These are phyloP conservation scores for Myriosclerotinia scirpicola DNA, from an alignment of 2,329 filamentous ascomycete genomes.

Conservation along the genomic window DNA sequence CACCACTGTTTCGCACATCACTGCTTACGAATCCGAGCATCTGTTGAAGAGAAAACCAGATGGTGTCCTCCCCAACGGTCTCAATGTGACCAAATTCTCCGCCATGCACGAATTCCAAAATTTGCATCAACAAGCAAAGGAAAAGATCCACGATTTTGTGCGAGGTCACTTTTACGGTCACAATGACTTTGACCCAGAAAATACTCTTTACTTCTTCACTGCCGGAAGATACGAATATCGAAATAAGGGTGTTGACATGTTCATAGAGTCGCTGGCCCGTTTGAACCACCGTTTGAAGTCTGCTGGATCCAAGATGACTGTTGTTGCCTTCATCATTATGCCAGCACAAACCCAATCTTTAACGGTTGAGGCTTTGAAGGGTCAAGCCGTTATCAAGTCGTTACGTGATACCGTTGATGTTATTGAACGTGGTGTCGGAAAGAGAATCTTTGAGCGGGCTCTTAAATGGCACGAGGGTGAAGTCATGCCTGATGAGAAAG, in stretches of 20 bases:
- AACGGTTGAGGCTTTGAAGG: slow-evolving; percentile 92
- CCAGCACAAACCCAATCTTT: slow-evolving; percentile 93
- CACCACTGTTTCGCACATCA: slow-evolving; percentile 98
- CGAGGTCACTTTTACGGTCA: slow-evolving; percentile 98
- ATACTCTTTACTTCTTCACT: slow-evolving; percentile 97
- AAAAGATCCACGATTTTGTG: slow-evolving; percentile 98
- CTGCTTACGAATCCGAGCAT: slow-evolving; percentile 96
- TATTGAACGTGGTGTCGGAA: slow-evolving; percentile 89
- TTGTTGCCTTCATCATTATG: slow-evolving; percentile 99
- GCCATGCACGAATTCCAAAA: slow-evolving; percentile 99
- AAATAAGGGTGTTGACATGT: slow-evolving; percentile 99
- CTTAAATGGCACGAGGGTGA: slow-evolving; percentile 95
- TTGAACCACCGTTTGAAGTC: slow-evolving; percentile 90
- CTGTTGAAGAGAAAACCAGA: slow-evolving; percentile 96
- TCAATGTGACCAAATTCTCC: slow-evolving; percentile 98
- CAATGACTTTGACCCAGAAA: slow-evolving; percentile 94
- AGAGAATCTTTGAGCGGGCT: slow-evolving; percentile 90
- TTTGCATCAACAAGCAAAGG: slow-evolving; percentile 91
- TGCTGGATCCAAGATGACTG: slow-evolving; percentile 82
- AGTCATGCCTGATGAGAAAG: slow-evolving; percentile 92
- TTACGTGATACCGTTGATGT: slow-evolving; percentile 88
- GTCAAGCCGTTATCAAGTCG: slow-evolving; percentile 96
- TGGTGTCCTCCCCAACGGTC: slow-evolving; percentile 90
- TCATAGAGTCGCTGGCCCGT: slow-evolving; percentile 92
- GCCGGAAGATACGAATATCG: slow-evolving; percentile 96